A percentile compares a stretch with the other conserved stretches of the same genome.
phyloP scores from a whole-genome alignment of 179 eudicot species.

The Silene vulgaris region DNA sequence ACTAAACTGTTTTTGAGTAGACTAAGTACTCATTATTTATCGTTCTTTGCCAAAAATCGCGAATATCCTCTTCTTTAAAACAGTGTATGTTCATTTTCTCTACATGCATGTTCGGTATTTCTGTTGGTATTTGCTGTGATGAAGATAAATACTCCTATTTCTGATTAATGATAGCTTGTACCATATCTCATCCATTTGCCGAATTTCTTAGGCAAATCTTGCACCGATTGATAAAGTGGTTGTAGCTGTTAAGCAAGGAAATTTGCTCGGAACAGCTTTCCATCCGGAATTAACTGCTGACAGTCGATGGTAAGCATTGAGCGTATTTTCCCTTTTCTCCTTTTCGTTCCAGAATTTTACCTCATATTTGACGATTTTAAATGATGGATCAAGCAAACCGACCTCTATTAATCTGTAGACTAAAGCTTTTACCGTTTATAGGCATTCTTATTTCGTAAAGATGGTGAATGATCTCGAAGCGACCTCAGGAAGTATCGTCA shows the following conservation, averaged over 20 bases:
- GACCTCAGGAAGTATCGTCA: conserved; percentile 36
- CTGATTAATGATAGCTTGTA: background rate
- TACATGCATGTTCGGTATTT: no score
- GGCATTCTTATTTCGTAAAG: conserved; percentile 73
- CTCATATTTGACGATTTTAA: no score
- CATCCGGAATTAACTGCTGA: conserved; percentile 97
- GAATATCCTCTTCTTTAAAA: no score
- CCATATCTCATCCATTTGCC: background rate
- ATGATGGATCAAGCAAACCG: no score
- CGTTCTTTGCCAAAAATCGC: no score
- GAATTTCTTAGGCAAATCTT: conserved; percentile 40
- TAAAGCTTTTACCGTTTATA: conserved; percentile 23
- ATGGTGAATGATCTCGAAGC: conserved; percentile 54
- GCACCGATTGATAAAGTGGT: conserved; percentile 52
- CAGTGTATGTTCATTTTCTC: no score
- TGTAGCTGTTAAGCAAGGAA: conserved; percentile 85
- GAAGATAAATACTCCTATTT: no score
- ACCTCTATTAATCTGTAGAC: no score
- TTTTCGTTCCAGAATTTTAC: background rate
- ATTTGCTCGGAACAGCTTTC: conserved; percentile 85
- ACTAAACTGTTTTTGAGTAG: no score
- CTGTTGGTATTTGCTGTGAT: no score
- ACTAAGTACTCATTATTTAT: no score
- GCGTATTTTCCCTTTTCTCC: background rate
- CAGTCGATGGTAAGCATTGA: conserved; percentile 57